Conservation (phyloP, 140 eudicot species). For the Stevia rebaudiana region DNA sequence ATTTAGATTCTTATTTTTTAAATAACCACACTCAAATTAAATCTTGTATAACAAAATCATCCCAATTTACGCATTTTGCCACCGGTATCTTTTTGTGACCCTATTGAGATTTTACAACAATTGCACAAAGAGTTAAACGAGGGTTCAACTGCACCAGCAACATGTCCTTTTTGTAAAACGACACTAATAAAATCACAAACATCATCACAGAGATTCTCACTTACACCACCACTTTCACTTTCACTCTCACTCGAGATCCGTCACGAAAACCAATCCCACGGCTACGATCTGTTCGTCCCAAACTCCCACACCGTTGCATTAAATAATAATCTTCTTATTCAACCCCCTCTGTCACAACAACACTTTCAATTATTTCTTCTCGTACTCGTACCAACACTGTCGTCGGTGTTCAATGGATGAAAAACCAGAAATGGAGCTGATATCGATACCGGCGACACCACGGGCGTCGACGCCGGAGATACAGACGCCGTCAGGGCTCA, state of each 20-base stretch:
- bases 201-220: conserved; percentile 30
- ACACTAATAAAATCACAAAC: conserved; percentile 21
- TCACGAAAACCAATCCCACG: conserved; percentile 18
- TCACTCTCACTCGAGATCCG: conserved; percentile 33
- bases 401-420: conserved; percentile 38
- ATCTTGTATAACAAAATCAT: no score
- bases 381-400: neutral
- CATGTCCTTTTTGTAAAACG: neutral
- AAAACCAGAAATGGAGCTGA: conserved; percentile 57
- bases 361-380: conserved; percentile 7
- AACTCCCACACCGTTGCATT: conserved; percentile 29
- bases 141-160: conserved; percentile 9
- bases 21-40: no score
- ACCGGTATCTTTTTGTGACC: no score
- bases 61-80: no score
- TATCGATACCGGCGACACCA: conserved; percentile 73
- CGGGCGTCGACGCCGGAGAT: conserved; percentile 63
- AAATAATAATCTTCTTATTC: neutral
- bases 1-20: no score
- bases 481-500: conserved; percentile 55
- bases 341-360: neutral
- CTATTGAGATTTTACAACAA: no score
- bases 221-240: conserved; percentile 24
- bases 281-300: conserved; percentile 32
- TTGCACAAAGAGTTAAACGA: neutral